These are phyloP conservation scores for Citrullus colocynthis DNA, from an alignment of 306 rosid genomes.

Conservation along the genomic window DNA sequence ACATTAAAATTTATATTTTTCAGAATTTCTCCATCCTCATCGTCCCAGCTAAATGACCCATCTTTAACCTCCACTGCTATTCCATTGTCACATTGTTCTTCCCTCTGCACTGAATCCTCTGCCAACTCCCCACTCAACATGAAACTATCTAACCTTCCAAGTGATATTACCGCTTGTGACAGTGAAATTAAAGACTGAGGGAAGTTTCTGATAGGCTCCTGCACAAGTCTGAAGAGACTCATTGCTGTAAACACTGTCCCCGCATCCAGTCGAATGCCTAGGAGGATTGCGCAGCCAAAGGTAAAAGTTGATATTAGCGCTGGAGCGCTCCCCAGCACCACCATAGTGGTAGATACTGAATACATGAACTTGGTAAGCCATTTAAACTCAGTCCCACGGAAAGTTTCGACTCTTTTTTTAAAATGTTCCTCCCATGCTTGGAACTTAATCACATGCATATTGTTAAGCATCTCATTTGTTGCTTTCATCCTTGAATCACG, in stretches of 20 bases:
- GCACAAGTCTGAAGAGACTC: constrained; percentile 66
- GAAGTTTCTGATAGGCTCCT: constrained; percentile 86
- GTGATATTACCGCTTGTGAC: constrained; percentile 84
- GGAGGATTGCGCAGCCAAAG: constrained; percentile 50
- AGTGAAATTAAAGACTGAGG: constrained; percentile 87
- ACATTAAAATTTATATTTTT: constrained; percentile 48
- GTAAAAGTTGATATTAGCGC: constrained; percentile 58
- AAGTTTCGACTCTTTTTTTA: constrained; percentile 43
- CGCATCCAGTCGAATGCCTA: constrained; percentile 75
- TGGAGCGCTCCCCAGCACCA: constrained; percentile 72
- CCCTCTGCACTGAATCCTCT: constrained; percentile 46
- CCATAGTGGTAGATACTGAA: constrained; percentile 39
- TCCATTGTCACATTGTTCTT: constrained; percentile 29
- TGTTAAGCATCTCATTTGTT: constrained; percentile 86
- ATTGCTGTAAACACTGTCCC: constrained; percentile 89
- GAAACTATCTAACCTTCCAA: constrained; percentile 67
- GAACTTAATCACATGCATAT: constrained; percentile 93
- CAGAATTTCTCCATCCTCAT: constrained; percentile 46
- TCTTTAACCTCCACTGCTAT: constrained; percentile 52
- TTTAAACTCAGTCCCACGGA: constrained; percentile 51
- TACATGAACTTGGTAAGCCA: constrained; percentile 82
- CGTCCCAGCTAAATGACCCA: constrained; percentile 82
- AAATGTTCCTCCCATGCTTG: constrained; percentile 97
- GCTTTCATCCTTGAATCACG: constrained; percentile 94
- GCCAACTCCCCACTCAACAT: constrained; percentile 63